These are phyloP conservation scores for Lactifluus piperatus DNA, from an alignment of 768 basidiomycete genomes.

Conservation along the genomic window DNA sequence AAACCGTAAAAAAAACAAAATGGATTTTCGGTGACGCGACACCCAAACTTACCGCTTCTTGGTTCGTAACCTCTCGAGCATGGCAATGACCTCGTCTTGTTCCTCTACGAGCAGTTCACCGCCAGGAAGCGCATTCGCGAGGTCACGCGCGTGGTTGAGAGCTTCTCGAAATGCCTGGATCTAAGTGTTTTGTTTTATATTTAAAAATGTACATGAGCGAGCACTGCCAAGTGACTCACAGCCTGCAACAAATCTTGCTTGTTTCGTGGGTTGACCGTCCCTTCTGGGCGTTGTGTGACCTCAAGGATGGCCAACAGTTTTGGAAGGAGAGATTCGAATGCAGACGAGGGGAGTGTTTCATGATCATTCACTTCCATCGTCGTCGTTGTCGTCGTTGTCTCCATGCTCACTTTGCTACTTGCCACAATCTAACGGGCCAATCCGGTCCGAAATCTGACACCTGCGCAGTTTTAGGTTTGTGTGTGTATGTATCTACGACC, in stretches of 20 bases:
- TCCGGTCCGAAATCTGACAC: neutral
- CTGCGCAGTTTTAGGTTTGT: no score
- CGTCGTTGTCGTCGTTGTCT: neutral
- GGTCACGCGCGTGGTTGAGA: constrained; percentile 49
- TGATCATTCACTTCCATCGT: neutral
- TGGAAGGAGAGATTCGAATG: constrained; percentile 49
- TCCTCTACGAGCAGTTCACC: constrained; percentile 62
- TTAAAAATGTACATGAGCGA: no score
- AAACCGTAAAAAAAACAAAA: neutral
- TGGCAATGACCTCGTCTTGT: constrained; percentile 60
- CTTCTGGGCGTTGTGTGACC: constrained; percentile 49
- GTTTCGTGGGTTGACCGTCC: constrained; percentile 43
- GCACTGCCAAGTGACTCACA: constrained; percentile 28
- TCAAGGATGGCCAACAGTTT: constrained; percentile 56
- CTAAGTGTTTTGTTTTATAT: no score
- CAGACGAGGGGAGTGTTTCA: constrained; percentile 17
- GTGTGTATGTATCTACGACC: neutral
- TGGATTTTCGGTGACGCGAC: no score
- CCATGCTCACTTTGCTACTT: neutral
- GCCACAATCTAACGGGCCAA: no score
- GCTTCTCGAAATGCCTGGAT: constrained; percentile 63
- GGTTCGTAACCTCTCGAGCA: constrained; percentile 55
- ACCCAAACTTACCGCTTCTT: constrained; percentile 47
- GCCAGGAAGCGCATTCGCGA: constrained; percentile 52
- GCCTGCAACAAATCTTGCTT: constrained; percentile 62